Conservation (phyloP, 345 rosid genomes). For the Rubroshorea leprosula region DNA sequence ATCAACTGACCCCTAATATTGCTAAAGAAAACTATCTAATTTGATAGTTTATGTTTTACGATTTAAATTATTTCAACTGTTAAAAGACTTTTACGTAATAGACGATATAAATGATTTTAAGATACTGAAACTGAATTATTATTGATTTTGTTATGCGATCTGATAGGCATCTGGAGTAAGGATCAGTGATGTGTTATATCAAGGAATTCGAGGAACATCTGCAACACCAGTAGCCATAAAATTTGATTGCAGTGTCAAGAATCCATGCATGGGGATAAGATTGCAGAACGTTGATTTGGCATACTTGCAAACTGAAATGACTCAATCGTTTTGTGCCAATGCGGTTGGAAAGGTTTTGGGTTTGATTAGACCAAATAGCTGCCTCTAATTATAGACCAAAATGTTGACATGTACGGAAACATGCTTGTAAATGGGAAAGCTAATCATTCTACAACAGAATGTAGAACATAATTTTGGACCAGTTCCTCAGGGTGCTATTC, state of each 20-base stretch:
- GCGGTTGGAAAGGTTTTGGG: conserved; percentile 24
- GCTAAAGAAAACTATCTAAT: too few species aligned
- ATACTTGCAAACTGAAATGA: conserved; percentile 15
- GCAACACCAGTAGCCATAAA: conserved; percentile 26
- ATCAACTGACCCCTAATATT: too few species aligned
- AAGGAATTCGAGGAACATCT: conserved; percentile 35
- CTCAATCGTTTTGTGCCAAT: conserved; percentile 30
- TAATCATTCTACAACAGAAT: too few species aligned
- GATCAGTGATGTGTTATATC: conserved; percentile 27
- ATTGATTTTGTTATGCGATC: not conserved
- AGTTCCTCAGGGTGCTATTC: too few species aligned
- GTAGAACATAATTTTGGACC: too few species aligned
- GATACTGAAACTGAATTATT: too few species aligned
- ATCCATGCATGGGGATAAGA: conserved; percentile 30
- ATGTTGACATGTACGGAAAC: too few species aligned
- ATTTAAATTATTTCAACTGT: too few species aligned
- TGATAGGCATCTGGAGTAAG: conserved; percentile 23
- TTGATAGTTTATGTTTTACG: too few species aligned
- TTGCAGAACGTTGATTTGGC: conserved; percentile 27
- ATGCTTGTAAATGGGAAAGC: too few species aligned
- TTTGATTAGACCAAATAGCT: conserved; percentile 22
- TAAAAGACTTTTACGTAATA: too few species aligned
- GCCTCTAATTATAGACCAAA: conserved; percentile 30
- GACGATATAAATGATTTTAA: too few species aligned
- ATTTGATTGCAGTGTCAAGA: conserved; percentile 30